Evolutionary conservation across 1,284 basidiomycete genomes (phyloP), one percentile per base, ranked within the genome.

Genomic region (Cryptococcus hybrid): DNA sequence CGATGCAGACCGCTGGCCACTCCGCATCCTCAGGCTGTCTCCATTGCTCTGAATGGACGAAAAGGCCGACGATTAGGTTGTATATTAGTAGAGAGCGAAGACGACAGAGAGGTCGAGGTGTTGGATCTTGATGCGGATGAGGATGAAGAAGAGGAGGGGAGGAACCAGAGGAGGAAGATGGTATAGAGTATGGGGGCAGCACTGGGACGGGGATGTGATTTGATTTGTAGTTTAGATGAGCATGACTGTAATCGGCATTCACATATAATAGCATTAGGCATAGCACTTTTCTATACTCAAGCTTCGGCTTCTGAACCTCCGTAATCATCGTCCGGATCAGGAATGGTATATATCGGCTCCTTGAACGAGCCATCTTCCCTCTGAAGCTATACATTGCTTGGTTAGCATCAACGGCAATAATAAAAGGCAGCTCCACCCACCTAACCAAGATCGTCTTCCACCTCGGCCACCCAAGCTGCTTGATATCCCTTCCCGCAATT

Each of bases 401-500:
- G 18, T 47, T 30, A 7, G 13, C 34, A 13, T 12, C 47, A 7
- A 8, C 34, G 15, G 35, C 11, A 30, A 30, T 30, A 4, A 30
- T 3, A 30, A 30, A 30, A 3, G 30, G 30, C 30, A 30, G 30
- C 44, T 39, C 11, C 8, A 66, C 71, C 54, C 48, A 75, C 74
- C 69, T 69, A 7, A 76, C 59, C 58, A 62, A 74, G 11, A 74
- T 43, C 47, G 51, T 65, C 63, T 74, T 73, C 72, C 71, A 76
- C 55, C 68, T 63, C 8, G 46, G 49, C 74, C 73, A 75, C 1
- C 65, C 69, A 55, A 2, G 34, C 39, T 46, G 43, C 45, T 9
- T 74, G 45, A 12, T 40, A 52, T 2, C 59, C 59, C n/a, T 55
- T 53, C 11, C 58, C 57, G 7, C 47, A 6, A 11, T 30, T 13